Base-by-base conservation (phyloP, 179 eudicot species). In the Silene vulgaris region DNA sequence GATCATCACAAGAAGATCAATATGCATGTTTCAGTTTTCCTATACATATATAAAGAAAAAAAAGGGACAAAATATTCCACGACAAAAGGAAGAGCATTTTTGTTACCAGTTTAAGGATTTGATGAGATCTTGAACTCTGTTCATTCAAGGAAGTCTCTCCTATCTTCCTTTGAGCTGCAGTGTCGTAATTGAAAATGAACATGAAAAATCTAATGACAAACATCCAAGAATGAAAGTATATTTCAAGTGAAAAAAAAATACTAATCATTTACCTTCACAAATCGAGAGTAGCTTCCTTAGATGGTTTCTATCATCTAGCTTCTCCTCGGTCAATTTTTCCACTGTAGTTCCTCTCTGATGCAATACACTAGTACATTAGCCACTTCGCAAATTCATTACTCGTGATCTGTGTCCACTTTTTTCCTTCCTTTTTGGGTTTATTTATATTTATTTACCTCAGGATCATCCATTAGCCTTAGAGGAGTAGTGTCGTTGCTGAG, bases 71-170 rank as follows among this genome's bases (percentile, higher is more conserved):
- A 40, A 69, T 52, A 6, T 37, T n/a, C 54, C 19, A 9, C 72
- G 9, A 69, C n/a, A 50, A 48, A 62, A 35, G 73, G 60, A 3
- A 63, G 28, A 63, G 28, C 77, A 68, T 56, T 40, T 75, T 50
- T n/a, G 76, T 81, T 76, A 93, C 98, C 90, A 93, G 77, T 88
- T 92, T 89, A 29, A 93, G 92, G 74, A 93, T 93, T 78, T 93
- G 98, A 88, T 93, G 98, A 76, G 98, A 93, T 82, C 98, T 85
- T 65, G 98, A 93, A 79, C 98, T 93, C 72, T 91, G 89, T 83
- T 91, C 97, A 83, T 93, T 93, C 86, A 93, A 79, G 69, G 90
- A 84, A 21, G 98, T 93, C 88, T 93, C 98, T 73, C 98, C 98
- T 59, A 88, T 82, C 85, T 93, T 80, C 82, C 98, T 87, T 79